Evolutionary conservation across 306 rosid genomes (phyloP), one percentile per base, ranked within the genome.

Genomic region (Herpetospermum pedunculosum): DNA sequence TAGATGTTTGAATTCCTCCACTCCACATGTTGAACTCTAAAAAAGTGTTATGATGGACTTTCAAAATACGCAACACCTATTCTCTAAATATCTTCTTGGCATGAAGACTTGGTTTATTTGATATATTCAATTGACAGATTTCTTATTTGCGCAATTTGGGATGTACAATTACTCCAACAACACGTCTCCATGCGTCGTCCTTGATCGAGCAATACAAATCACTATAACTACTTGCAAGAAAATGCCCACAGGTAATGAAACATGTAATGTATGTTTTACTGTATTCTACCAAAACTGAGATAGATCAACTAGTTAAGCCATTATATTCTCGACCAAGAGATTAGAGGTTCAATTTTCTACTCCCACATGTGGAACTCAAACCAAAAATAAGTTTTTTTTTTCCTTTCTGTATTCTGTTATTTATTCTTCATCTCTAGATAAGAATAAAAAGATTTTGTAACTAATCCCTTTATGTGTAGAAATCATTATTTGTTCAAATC

Each of bases 161-260:
- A 25, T 94, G 98, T 84, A 94, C 98, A 1, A 58, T 70, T 54
- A 77, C 77, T 72, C 98, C 98, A 25, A 85, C 96, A 0, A 89
- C 98, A 0, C 92, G 95, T 23, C 97, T 94, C 72, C 97, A 91
- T 52, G 98, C 98, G 8, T 94, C 98, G 76, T 87, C 70, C 71
- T 85, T 94, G 80, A 94, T 94, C 55, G 98, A 89, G 85, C 97
- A 91, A 72, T 94, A 91, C 86, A 91, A 94, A 77, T 89, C 94
- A 50, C 76, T 94, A 63, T 93, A 83, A 84, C 60, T 41, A 60
- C 28, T 72, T 34, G 3, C 11, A 9, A 21, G 34, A 8, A 23
- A 65, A 25, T 25, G 23, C 14, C 7, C 14, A 23, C 53, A 68
- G 73, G 73, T 41, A 40, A 62, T 34, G 46, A 62, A 62, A 46